Evolutionary conservation across 371 early-diverging fungal genomes (phyloP).

Genomic region (Cokeromyces recurvatus): DNA sequence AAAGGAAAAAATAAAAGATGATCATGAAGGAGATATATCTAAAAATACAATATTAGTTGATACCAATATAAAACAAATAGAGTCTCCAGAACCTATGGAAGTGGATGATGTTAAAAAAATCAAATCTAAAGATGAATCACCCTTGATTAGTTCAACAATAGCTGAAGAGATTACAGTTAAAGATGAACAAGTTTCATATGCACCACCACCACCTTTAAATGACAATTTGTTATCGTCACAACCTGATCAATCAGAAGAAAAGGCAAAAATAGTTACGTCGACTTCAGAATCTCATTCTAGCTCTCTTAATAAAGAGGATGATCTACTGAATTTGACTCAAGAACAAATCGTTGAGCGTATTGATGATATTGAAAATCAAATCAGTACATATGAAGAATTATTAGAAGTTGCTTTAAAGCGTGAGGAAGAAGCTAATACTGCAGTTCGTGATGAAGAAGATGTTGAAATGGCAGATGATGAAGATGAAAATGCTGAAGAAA

Average conservation of each 20-base stretch:
- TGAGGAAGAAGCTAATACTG: constrained; percentile 6
- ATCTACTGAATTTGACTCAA: constrained; percentile 37
- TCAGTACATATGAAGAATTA: constrained; percentile 43
- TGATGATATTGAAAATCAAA: constrained; percentile 47
- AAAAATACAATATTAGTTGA: too few species aligned
- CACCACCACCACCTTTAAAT: too few species aligned
- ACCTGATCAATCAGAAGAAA: too few species aligned
- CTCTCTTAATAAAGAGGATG: not conserved
- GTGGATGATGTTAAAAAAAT: not conserved
- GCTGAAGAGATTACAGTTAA: not conserved
- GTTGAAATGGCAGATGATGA: constrained; percentile 13
- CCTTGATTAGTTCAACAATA: too few species aligned
- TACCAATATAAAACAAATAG: too few species aligned
- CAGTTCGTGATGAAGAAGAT: constrained; percentile 8
- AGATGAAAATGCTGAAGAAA: constrained; percentile 18
- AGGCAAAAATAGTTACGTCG: too few species aligned
- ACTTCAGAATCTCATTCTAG: constrained; percentile 36
- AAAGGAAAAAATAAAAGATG: too few species aligned
- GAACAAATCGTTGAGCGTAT: constrained; percentile 49
- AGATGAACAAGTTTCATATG: too few species aligned
- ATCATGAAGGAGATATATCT: too few species aligned
- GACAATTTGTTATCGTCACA: too few species aligned
- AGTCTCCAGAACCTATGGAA: constrained; percentile 1
- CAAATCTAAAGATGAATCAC: too few species aligned
- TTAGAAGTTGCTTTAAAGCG: constrained; percentile 23